Base-by-base conservation (phyloP, 805 yeast species). In the Wickerhamiella azyma region DNA sequence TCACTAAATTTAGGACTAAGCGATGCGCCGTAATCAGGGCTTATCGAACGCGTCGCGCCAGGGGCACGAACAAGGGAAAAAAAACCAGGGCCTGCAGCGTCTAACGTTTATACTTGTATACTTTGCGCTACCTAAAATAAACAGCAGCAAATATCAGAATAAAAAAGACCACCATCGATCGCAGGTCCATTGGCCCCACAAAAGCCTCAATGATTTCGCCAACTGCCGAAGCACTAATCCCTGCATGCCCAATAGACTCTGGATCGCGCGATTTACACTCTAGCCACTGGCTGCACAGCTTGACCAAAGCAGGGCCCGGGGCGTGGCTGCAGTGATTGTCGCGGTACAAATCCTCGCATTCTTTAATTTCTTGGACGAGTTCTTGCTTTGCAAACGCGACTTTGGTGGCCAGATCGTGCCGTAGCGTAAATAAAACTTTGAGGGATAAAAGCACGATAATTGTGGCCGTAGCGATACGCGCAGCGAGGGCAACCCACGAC, bases 241-340 rank as follows among this genome's bases (percentile, higher is more conserved):
- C 71, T 1, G 89, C 82, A 41, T 76, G 71, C 3, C 84, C 88
- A 10, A 79, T 70, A 1, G 61, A 62, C 3, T 73, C 71, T 9
- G 94, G 88, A 51, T 85, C 89, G 41, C 78, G 65, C 54, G 78
- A 75, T 86, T 85, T 84, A 60, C 98, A 92, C 48, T 71, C 72
- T 50, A 75, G 80, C 92, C 94, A 85, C 30, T 68, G 69, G 30
- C 71, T 66, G 61, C 98, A 89, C 11, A 74, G 65, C 1, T 64
- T 61, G 54, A 81, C 92, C 14, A 85, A 60, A 0, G 85, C 86
- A 0, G 94, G 95, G 0, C 78, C 26, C 2, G 28, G 28, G 39
- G 17, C 28, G 32, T 28, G 26, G 19, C 36, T 17, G 26, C 45
- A 42, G 32, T 42, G 37, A 16, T 42, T 42, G 5, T 21, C 18